Conservation (phyloP, 768 basidiomycete genomes). For the Calocybe cyanea region DNA sequence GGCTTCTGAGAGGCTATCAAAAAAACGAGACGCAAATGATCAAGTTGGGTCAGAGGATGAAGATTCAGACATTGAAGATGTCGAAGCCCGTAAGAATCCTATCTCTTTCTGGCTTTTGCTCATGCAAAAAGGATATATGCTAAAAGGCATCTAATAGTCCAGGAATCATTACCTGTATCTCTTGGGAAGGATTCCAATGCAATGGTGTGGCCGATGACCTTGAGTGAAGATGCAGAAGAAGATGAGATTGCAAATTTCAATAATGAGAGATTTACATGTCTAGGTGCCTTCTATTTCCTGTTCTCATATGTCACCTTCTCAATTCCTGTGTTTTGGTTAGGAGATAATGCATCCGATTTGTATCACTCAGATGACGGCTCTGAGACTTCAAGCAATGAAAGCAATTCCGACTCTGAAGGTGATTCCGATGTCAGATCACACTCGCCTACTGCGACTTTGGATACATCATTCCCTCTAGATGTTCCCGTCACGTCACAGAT, state of each 20-base stretch:
- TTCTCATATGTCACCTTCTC: background rate
- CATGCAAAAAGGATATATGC: background rate
- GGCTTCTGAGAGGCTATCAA: conserved; percentile 75
- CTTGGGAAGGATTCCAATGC: conserved; percentile 76
- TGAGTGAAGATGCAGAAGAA: conserved; percentile 61
- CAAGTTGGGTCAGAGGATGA: conserved; percentile 30
- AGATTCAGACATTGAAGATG: conserved; percentile 65
- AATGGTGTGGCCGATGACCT: conserved; percentile 72
- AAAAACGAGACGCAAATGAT: conserved; percentile 32
- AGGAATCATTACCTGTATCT: conserved; percentile 37
- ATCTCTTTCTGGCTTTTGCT: too few species aligned
- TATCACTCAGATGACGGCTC: conserved; percentile 59
- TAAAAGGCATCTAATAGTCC: conserved; percentile 33
- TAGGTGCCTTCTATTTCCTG: conserved; percentile 43
- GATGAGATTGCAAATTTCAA: conserved; percentile 57
- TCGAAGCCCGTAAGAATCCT: conserved; percentile 55
- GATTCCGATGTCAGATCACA: conserved; percentile 31
- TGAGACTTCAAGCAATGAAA: conserved; percentile 50
- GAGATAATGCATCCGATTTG: conserved; percentile 61
- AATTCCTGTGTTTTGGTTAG: conserved; percentile 26
- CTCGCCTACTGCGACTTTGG: conserved; percentile 44
- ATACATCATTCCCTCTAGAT: conserved; percentile 40
- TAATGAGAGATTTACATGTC: conserved; percentile 71
- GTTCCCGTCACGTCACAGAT: conserved; percentile 35
- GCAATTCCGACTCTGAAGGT: conserved; percentile 37